Base-by-base conservation (phyloP, 2,329 filamentous ascomycete genomes). In the Endoconidiophora laricicola region DNA sequence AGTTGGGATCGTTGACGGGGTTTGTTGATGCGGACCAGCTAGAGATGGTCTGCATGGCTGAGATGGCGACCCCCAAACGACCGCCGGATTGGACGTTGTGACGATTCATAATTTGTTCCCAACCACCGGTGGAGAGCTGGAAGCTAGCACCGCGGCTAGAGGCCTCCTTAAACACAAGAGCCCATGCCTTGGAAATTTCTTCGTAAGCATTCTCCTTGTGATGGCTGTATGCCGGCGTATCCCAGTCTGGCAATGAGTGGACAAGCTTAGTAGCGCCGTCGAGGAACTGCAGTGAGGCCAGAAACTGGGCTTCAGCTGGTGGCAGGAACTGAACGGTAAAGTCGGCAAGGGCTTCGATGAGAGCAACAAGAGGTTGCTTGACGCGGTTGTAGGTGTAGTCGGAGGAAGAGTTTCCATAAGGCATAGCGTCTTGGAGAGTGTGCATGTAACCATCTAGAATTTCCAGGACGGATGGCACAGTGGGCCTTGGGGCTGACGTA, bases 311-410 rank as follows among this genome's bases (percentile, higher is more conserved):
- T 67, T 98, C 91, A 60, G 84, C 83, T 0, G 91, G 91, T 10
- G 91, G 91, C 2, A 98, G 78, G 60, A 94, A 98, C 63, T 96
- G 87, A 3, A 87, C 86, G 0, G 88, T 96, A 62, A 93, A 98
- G 61, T 98, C 91, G 62, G 83, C 81, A 42, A 98, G 73, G 41
- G 91, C 87, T 53, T 95, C 86, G 53, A 95, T 78, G 22, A 98
- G 74, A 52, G 86, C 80, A 23, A 79, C 69, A 16, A 96, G 72
- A 37, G 83, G 78, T 56, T 88, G 83, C 58, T 83, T 86, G 49
- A 96, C 85, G 58, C 91, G 79, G 62, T 95, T 93, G 64, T 95
- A 98, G 46, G 86, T 82, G 66, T 96, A 96, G 63, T 96, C 90
- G 40, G 87, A 86, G 52, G 79, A 85, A 10, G 82, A 76, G 57